Conservation (phyloP, 2,329 filamentous ascomycete species). For the Apiospora arundinis region DNA sequence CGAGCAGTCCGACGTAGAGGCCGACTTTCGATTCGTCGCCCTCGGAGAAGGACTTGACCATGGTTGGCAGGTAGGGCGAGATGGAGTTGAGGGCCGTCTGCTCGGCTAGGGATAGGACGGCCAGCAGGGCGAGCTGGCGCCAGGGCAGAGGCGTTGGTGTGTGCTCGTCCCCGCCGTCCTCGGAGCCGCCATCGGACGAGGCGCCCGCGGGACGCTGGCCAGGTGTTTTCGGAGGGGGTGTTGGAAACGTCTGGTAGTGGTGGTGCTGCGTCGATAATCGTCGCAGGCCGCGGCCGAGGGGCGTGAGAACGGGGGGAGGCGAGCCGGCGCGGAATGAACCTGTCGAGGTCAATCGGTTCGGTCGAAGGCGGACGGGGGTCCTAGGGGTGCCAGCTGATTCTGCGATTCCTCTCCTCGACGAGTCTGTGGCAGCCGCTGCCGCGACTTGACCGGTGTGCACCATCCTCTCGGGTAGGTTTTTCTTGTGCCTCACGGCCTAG, state of each 20-base stretch:
- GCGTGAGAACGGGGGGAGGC: conserved; percentile 34
- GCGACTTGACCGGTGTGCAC: conserved; percentile 19
- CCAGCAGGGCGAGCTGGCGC: conserved; percentile 82
- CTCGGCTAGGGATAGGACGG: conserved; percentile 87
- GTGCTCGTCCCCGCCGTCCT: conserved; percentile 40
- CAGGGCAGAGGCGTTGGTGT: conserved; percentile 78
- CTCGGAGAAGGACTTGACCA: conserved; percentile 86
- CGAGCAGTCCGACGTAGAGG: conserved; percentile 88
- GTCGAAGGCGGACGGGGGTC: not conserved
- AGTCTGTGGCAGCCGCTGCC: not conserved
- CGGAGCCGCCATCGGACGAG: conserved; percentile 36
- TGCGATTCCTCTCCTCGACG: not conserved
- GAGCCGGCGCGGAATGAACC: conserved; percentile 43
- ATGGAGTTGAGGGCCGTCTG: conserved; percentile 98
- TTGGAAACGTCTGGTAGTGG: conserved; percentile 84
- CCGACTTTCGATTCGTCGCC: conserved; percentile 71
- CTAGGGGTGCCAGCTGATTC: not conserved
- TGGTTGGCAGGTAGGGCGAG: conserved; percentile 90
- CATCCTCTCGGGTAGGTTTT: not conserved
- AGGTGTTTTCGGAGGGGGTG: conserved; percentile 71
- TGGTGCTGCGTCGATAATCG: conserved; percentile 48
- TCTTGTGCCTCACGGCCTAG: not conserved
- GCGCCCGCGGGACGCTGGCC: conserved; percentile 47
- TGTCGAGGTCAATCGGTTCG: conserved; percentile 30
- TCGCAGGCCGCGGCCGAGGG: conserved; percentile 31